A percentile compares a stretch with the other conserved stretches of the same genome.
Conservation (phyloP, 2,329 filamentous ascomycete species). For the Xylariaceae sp. region DNA sequence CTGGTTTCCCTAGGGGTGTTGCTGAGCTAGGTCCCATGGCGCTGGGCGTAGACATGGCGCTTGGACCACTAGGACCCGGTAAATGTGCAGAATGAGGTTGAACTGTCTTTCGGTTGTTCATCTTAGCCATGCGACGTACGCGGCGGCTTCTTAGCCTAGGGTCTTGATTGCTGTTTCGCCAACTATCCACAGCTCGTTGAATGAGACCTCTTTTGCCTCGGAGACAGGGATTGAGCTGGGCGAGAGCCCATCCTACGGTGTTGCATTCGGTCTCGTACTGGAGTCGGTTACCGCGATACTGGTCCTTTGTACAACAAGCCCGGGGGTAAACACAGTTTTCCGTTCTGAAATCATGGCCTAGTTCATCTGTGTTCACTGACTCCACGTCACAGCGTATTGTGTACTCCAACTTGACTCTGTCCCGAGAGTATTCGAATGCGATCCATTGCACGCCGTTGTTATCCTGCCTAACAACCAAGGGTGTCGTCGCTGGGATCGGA, state of each 20-base stretch:
- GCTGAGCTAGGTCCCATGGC: slow-evolving; percentile 54
- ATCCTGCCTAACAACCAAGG: slow-evolving; percentile 87
- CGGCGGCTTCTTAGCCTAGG: slow-evolving; percentile 82
- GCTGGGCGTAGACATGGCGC: slow-evolving; percentile 58
- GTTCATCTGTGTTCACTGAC: slow-evolving; percentile 83
- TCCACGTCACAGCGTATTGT: slow-evolving; percentile 97
- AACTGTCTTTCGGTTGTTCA: slow-evolving; percentile 76
- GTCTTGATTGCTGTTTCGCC: slow-evolving; percentile 98
- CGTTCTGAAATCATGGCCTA: slow-evolving; percentile 86
- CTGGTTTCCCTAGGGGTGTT: slow-evolving; percentile 58
- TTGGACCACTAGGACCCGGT: slow-evolving; percentile 59
- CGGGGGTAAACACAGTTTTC: slow-evolving; percentile 98
- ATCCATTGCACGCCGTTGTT: slow-evolving; percentile 98
- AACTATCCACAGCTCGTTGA: slow-evolving; percentile 94
- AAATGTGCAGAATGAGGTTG: slow-evolving; percentile 59
- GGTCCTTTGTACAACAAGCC: slow-evolving; percentile 89
- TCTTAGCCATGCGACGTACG: slow-evolving; percentile 93
- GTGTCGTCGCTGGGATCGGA: slow-evolving; percentile 93
- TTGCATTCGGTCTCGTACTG: slow-evolving; percentile 99
- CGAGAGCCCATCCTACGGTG: slow-evolving; percentile 97
- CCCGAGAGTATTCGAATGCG: slow-evolving; percentile 93
- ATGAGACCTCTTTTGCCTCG: slow-evolving; percentile 93
- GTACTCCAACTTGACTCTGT: slow-evolving; percentile 99
- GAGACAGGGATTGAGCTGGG: slow-evolving; percentile 83
- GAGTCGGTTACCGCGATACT: slow-evolving; percentile 91